Evolutionary conservation across 177 flowering plant species (phyloP).

Genomic region (Vitis hybrid): DNA sequence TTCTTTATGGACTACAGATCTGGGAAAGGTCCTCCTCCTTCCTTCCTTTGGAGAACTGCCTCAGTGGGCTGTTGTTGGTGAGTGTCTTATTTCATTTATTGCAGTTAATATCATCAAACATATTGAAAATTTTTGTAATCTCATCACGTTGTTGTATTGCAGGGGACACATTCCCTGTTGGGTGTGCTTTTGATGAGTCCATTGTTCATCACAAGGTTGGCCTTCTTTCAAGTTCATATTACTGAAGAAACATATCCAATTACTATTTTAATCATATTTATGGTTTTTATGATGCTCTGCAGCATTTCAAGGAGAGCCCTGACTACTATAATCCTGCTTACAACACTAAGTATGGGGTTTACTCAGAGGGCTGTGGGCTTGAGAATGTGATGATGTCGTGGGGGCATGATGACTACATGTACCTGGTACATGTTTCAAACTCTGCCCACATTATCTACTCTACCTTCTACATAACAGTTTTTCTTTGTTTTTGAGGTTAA

Average conservation of each 20-base stretch:
- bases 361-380: conserved; percentile 51
- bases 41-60: conserved; percentile 62
- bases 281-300: conserved; percentile 2
- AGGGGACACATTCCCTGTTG: conserved; percentile 60
- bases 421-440: conserved; percentile 32
- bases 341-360: conserved; percentile 50
- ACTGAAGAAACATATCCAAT: too few species aligned
- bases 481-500: not conserved
- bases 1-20: conserved; percentile 29
- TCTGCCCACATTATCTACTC: too few species aligned
- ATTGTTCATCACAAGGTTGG: conserved; percentile 64
- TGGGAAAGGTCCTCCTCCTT: conserved; percentile 62
- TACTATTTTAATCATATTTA: not conserved
- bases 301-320: conserved; percentile 51
- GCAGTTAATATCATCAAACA: not conserved
- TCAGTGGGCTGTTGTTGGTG: conserved; percentile 78
- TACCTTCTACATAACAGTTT: not conserved
- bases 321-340: conserved; percentile 42
- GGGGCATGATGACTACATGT: conserved; percentile 79
- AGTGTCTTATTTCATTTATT: not conserved
- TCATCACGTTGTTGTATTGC: not conserved
- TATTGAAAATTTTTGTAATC: not conserved
- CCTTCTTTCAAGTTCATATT: not conserved
- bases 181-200: conserved; percentile 58
- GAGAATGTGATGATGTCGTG: conserved; percentile 59